phyloP scores from a whole-genome alignment of 192 early-diverging fungal species.

The Coemansia sp. region DNA sequence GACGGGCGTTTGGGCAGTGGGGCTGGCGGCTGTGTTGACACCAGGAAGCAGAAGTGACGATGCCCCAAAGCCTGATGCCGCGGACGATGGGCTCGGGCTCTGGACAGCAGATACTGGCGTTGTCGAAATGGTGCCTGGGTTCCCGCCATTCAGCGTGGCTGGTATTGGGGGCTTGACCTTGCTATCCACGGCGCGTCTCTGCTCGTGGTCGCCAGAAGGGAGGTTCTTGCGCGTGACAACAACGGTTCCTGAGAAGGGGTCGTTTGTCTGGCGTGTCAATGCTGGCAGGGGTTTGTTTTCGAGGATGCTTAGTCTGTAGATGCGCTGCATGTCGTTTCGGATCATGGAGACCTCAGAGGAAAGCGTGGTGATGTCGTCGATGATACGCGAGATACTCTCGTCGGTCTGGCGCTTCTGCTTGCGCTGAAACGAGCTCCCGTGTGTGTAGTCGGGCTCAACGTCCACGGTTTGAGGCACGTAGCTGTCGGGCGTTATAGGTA shows the following conservation, averaged over 20 bases:
- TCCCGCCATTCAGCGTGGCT: constrained; percentile 5
- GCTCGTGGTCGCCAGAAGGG: constrained; percentile 20
- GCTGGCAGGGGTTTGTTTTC: constrained; percentile 55
- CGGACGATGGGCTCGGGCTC: constrained; percentile 31
- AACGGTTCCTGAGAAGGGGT: constrained; percentile 37
- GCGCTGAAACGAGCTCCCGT: constrained; percentile 47
- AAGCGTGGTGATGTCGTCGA: constrained; percentile 47
- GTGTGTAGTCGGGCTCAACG: constrained; percentile 50
- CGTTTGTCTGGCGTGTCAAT: constrained; percentile 21
- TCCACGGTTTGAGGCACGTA: constrained; percentile 74
- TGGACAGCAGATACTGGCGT: constrained; percentile 27
- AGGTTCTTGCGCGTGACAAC: constrained; percentile 32
- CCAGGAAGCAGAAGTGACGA: constrained; percentile 40
- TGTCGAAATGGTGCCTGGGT: constrained; percentile 14
- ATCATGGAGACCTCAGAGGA: constrained; percentile 41
- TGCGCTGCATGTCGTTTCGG: constrained; percentile 50
- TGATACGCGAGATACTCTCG: constrained; percentile 39
- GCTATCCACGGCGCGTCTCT: constrained; percentile 22
- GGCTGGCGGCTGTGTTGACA: constrained; percentile 14
- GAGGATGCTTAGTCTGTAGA: constrained; percentile 45
- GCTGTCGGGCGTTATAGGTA: constrained; percentile 81
- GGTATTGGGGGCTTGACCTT: constrained; percentile 14
- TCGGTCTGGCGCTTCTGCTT: constrained; percentile 48
- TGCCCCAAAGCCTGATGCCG: constrained; percentile 12
- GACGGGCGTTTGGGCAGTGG: constrained; percentile 40